Percentiles rank a stretch among this genome's conserved stretches.
Evolutionary conservation across 306 rosid genomes (phyloP).

Genomic region (Benincasa hispida): DNA sequence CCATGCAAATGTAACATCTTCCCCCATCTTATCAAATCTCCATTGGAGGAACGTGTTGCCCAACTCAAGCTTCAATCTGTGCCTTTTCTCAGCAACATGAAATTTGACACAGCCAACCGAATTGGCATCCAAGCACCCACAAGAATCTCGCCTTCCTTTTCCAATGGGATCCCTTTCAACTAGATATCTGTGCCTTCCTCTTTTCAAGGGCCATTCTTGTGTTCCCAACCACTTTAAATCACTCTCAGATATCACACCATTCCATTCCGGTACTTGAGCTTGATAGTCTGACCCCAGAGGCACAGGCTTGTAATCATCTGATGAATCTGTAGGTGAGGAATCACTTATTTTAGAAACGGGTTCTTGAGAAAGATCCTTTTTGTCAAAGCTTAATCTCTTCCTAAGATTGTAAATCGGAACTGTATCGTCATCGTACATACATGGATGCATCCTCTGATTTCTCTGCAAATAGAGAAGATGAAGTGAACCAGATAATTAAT

Average conservation of each 20-base stretch:
- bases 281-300: slow-evolving; percentile 38
- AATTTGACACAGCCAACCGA: slow-evolving; percentile 61
- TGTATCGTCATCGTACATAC: slow-evolving; percentile 46
- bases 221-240: slow-evolving; percentile 71
- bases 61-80: slow-evolving; percentile 49
- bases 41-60: slow-evolving; percentile 45
- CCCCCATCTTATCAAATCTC: slow-evolving; percentile 52
- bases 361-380: slow-evolving; percentile 18
- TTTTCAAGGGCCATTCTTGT: slow-evolving; percentile 49
- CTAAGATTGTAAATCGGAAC: slow-evolving; percentile 49
- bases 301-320: slow-evolving; percentile 19
- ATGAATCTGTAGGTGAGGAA: slow-evolving; percentile 6
- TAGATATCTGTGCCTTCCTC: slow-evolving; percentile 20
- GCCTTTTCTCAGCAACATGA: slow-evolving; percentile 61
- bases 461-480: slow-evolving; percentile 26
- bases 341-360: slow-evolving; percentile 11
- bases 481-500: not conserved
- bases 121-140: slow-evolving; percentile 47
- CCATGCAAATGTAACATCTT: slow-evolving; percentile 46
- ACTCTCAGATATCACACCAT: slow-evolving; percentile 31
- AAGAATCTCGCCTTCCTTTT: slow-evolving; percentile 68
- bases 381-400: slow-evolving; percentile 35
- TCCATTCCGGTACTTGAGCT: slow-evolving; percentile 65
- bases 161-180: slow-evolving; percentile 89
- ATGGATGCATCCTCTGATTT: slow-evolving; percentile 73